phyloP scores from a whole-genome alignment of 2,329 filamentous ascomycete genomes.

The Aphanocladium album region DNA sequence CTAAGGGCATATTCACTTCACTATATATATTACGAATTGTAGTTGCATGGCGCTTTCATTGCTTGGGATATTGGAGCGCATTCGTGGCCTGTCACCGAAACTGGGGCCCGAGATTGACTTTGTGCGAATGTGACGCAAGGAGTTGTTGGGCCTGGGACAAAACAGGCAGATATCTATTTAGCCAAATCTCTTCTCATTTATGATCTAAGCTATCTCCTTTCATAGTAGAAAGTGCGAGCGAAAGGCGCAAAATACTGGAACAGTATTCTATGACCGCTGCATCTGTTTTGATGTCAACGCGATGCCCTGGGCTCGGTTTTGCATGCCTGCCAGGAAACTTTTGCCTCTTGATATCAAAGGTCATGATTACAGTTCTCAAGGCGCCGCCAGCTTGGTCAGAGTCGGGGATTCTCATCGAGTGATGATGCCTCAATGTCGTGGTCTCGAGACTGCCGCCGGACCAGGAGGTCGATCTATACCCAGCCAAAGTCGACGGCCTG shows the following conservation, averaged over 20 bases:
- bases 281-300: background rate
- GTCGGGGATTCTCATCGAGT: background rate
- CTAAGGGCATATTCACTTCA: background rate
- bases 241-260: background rate
- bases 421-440: too few relatives aligned
- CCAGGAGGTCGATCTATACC: too few relatives aligned
- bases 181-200: constrained; percentile 10
- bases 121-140: background rate
- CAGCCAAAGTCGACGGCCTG: too few relatives aligned
- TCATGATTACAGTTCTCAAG: background rate
- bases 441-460: too few relatives aligned
- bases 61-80: background rate
- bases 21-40: background rate
- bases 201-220: too few relatives aligned
- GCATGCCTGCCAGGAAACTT: background rate
- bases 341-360: background rate
- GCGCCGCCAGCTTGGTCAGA: background rate
- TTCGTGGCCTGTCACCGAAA: background rate
- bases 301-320: background rate
- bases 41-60: background rate
- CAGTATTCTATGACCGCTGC: background rate
- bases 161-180: constrained; percentile 6
- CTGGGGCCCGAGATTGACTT: background rate
- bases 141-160: background rate
- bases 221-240: background rate